Conservation (phyloP, 2,329 filamentous ascomycete species). For the Bimuria novae-zelandiae region DNA sequence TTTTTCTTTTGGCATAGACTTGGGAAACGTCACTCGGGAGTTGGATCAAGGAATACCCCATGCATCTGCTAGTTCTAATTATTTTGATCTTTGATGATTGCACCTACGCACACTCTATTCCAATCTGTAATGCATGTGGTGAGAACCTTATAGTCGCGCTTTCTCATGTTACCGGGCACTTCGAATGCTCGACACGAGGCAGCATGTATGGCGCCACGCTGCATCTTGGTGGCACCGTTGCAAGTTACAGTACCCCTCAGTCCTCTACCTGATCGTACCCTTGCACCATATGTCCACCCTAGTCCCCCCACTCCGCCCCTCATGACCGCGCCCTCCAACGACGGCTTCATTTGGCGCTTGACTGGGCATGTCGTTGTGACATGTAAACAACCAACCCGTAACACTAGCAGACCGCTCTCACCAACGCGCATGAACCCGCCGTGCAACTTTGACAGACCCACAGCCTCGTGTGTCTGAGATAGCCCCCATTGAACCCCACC, state of each 20-base stretch:
- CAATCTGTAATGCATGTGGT: constrained; percentile 6
- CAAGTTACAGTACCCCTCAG: constrained; percentile 6
- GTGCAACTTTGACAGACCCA: constrained; percentile 8
- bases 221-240: constrained; percentile 2
- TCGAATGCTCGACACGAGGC: too few relatives aligned
- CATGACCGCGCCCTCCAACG: background rate
- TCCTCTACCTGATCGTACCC: background rate
- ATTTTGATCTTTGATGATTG: constrained; percentile 17
- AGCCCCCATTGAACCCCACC: constrained; percentile 13
- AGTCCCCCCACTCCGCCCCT: background rate
- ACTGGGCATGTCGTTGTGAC: constrained; percentile 11
- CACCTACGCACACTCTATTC: background rate
- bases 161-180: background rate
- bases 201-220: constrained; percentile 3
- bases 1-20: constrained; percentile 21
- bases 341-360: constrained; percentile 2
- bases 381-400: background rate
- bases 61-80: constrained; percentile 18
- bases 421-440: background rate
- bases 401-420: constrained; percentile 1
- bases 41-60: constrained; percentile 24
- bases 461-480: constrained; percentile 7
- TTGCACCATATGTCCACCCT: background rate
- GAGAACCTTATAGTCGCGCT: background rate
- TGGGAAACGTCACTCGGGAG: constrained; percentile 17